phyloP scores from a whole-genome alignment of 2,329 filamentous ascomycete species.

The Aspergillus bombycis region DNA sequence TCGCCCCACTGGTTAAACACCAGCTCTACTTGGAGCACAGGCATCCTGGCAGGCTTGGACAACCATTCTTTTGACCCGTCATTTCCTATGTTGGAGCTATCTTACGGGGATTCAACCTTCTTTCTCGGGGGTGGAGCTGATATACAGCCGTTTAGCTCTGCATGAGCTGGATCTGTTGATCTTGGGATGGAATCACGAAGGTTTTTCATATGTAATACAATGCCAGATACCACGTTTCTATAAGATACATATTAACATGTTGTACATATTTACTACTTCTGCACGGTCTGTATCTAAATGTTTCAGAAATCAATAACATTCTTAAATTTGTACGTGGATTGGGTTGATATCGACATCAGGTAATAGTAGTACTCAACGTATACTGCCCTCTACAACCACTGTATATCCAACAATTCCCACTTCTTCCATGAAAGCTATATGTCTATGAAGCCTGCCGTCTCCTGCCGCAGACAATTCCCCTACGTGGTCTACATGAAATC shows the following conservation, averaged over 20 bases:
- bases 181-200: neutral
- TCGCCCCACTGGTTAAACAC: neutral
- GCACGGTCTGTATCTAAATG: no score
- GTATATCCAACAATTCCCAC: neutral
- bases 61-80: neutral
- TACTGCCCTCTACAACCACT: fast-evolving
- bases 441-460: no score
- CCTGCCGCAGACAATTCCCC: no score
- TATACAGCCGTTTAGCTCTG: neutral
- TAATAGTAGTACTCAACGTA: neutral
- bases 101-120: neutral
- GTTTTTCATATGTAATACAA: neutral
- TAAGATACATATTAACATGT: neutral
- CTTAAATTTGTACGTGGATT: fast-evolving
- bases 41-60: neutral
- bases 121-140: neutral
- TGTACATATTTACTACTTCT: neutral
- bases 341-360: neutral
- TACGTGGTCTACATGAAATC: no score
- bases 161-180: neutral
- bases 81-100: neutral
- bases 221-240: neutral
- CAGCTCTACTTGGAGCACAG: neutral
- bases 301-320: neutral
- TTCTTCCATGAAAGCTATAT: neutral